A percentile compares a stretch with the other conserved stretches of the same genome.
Evolutionary conservation across 768 basidiomycete species (phyloP).

Genomic region (Mycena capillaripes): DNA sequence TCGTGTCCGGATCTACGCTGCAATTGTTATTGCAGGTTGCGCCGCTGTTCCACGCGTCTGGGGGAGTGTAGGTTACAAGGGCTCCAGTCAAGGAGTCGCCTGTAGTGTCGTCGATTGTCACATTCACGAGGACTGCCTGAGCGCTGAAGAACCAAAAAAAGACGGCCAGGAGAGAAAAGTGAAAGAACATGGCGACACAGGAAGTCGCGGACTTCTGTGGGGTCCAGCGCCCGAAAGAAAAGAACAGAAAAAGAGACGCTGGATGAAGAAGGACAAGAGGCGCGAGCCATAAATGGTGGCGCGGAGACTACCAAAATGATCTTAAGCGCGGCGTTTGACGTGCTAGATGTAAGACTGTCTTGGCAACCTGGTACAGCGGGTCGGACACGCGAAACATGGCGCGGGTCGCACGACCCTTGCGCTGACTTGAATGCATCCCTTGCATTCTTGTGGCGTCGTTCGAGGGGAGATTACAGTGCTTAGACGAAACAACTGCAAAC

Average conservation of each 20-base stretch:
- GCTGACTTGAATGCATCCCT: no score
- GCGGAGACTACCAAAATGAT: no score
- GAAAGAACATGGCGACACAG: constrained; percentile 26
- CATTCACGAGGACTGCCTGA: constrained; percentile 47
- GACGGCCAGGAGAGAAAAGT: constrained; percentile 4
- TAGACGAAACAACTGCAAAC: no score
- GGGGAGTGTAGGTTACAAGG: constrained; percentile 49
- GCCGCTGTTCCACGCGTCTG: constrained; percentile 48
- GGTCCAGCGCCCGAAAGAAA: constrained; percentile 28
- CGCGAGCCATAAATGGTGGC: constrained; percentile 14
- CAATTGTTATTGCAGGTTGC: constrained; percentile 43
- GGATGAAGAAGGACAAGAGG: neutral
- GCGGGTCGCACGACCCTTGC: no score
- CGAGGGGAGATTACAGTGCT: no score
- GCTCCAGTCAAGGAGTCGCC: constrained; percentile 48
- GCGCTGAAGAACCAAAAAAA: constrained; percentile 26
- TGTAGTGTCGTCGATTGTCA: constrained; percentile 58
- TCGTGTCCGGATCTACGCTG: constrained; percentile 40
- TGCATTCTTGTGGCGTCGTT: no score
- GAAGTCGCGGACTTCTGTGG: constrained; percentile 34
- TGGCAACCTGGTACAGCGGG: no score
- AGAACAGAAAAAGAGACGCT: constrained; percentile 4
- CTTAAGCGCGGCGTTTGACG: no score
- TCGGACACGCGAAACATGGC: no score
- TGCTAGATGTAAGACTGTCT: no score